Percentiles rank a stretch among this genome's conserved stretches.
These are phyloP conservation scores for Psidium friedrichsthalianum DNA, from an alignment of 345 rosid species.

Conservation along the genomic window DNA sequence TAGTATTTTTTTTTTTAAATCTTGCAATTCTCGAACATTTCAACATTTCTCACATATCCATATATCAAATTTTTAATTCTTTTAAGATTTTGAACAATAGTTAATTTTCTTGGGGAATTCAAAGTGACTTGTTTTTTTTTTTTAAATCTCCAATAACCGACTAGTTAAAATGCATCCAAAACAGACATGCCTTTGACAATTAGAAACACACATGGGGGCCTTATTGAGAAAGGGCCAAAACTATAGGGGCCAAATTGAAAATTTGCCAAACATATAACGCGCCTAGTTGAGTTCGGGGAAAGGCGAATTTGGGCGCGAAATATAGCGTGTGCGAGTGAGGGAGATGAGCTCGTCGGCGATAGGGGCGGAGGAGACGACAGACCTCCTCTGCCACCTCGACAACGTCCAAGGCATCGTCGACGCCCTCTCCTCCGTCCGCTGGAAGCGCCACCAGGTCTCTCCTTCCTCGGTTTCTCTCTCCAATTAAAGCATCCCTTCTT, in stretches of 20 bases:
- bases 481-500: neutral
- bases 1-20: neutral
- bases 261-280: neutral
- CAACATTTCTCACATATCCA: neutral
- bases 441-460: conserved; percentile 84
- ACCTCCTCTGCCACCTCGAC: conserved; percentile 68
- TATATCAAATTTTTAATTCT: neutral
- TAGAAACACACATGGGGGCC: neutral
- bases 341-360: conserved; percentile 59
- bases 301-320: conserved; percentile 13
- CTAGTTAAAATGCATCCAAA: neutral
- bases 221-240: neutral
- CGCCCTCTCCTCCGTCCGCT: conserved; percentile 82
- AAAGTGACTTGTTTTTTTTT: neutral
- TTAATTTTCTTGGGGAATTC: neutral
- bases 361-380: conserved; percentile 41
- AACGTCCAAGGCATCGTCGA: conserved; percentile 87
- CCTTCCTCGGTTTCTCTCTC: neutral
- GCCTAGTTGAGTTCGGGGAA: neutral
- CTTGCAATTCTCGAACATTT: neutral
- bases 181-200: neutral
- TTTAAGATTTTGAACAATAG: neutral
- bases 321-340: neutral
- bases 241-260: neutral
- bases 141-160: too few relatives aligned